Base-by-base conservation (phyloP, 176 grass and related monocot species). In the Carex scoparia region DNA sequence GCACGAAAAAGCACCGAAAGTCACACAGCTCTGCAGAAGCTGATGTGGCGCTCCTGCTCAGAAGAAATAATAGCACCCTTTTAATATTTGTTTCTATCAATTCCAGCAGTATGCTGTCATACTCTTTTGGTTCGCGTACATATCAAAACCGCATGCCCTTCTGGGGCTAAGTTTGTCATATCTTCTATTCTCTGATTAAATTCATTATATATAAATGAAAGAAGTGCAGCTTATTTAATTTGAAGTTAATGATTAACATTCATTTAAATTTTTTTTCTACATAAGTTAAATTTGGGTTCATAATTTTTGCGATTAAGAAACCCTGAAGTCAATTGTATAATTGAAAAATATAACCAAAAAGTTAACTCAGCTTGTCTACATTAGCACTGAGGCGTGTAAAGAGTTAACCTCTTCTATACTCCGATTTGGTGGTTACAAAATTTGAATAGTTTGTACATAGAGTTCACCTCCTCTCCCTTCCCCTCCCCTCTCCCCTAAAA, bases 1-100 rank as follows among this genome's bases (percentile, higher is more conserved):
- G 62, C 88, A 99, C 3, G 96, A 99, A 86, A 99, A 95, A 59
- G 93, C 91, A 61, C 93, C 96, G 12, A 99, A 99, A 23, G 93
- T 95, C 19, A 88, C 79, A 0, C 96, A 99, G 67, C 89, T 92
- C 75, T 99, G 93, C 35, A 99, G 79, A 79, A 99, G 55, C 1
- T 90, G 87, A 54, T 95, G 88, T 7, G 96, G 93, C 32, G 91
- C 64, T 63, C 90, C 93, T 99, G 87, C 2, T 75, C 32, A 44
- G 38, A 68, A 57, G 58, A 62, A 31, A 88, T 80, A 70, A 40
- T 61, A 33, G 31, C 0, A 33, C 15, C 7, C 30, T 16, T 77
- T 57, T 79, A 7, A 74, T 51, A 53, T 74, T 74, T 2, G 18
- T 11, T 27, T 53, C 18, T 10, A 27, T 53, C 10, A 74, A 51